Percentiles rank a stretch among this genome's conserved stretches.
Conservation (phyloP, 768 basidiomycete species). For the Lentinula boryana region DNA sequence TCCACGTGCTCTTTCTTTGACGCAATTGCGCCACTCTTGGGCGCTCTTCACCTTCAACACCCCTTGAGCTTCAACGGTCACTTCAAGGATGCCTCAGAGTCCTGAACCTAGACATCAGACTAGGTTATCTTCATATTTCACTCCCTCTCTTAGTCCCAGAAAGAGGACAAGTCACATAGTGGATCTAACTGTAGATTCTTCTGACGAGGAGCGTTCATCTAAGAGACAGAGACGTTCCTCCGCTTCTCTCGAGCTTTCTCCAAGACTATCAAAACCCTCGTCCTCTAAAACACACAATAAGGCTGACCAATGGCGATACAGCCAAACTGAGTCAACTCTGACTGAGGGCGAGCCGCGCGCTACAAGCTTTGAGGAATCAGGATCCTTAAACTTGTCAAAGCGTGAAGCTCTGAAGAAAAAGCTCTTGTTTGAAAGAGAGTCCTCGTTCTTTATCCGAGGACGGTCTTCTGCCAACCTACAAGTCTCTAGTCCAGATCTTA, state of each 20-base stretch:
- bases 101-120: neutral
- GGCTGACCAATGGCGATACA: conserved; percentile 42
- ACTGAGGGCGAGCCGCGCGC: neutral
- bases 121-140: conserved; percentile 4
- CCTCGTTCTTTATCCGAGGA: conserved; percentile 8
- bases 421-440: conserved; percentile 41
- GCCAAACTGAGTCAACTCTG: conserved; percentile 22
- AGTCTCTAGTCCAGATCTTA: conserved; percentile 10
- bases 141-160: neutral
- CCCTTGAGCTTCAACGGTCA: neutral
- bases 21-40: neutral
- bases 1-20: neutral
- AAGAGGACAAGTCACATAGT: conserved; percentile 6
- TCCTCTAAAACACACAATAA: conserved; percentile 12
- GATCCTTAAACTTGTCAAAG: conserved; percentile 4
- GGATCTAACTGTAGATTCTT: conserved; percentile 11
- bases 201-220: conserved; percentile 15
- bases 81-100: neutral
- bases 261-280: conserved; percentile 6
- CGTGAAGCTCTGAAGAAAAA: conserved; percentile 43
- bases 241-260: neutral
- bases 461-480: conserved; percentile 17
- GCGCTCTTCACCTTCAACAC: neutral
- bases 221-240: conserved; percentile 20
- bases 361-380: neutral